Conservation (phyloP, 331 rosid genomes). For the Acacia pycnantha region DNA sequence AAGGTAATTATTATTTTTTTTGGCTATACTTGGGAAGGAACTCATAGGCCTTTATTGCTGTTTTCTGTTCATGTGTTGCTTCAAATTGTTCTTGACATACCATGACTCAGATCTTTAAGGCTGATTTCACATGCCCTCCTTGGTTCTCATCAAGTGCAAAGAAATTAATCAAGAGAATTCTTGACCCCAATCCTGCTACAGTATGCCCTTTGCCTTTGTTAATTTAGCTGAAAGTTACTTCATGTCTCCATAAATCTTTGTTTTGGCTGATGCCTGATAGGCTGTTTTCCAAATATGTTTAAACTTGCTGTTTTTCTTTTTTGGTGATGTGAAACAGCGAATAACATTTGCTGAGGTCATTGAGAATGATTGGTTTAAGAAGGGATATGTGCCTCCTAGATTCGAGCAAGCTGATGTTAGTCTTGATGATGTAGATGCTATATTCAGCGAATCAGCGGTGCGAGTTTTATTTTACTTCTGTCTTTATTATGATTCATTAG, state of each 20-base stretch:
- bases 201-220: constrained; percentile 40
- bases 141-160: constrained; percentile 73
- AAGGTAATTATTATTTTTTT: constrained; percentile 46
- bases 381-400: constrained; percentile 70
- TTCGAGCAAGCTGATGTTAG: constrained; percentile 59
- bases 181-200: constrained; percentile 73
- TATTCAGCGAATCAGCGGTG: constrained; percentile 59
- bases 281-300: neutral
- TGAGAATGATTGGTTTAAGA: constrained; percentile 83
- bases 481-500: neutral
- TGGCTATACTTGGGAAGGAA: neutral
- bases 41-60: neutral
- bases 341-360: constrained; percentile 67
- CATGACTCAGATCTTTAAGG: constrained; percentile 57
- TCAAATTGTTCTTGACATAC: neutral
- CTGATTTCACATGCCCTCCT: constrained; percentile 63
- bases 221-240: neutral
- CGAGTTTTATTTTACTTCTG: constrained; percentile 2
- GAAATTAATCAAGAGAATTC: constrained; percentile 67
- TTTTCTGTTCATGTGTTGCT: neutral
- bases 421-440: constrained; percentile 61
- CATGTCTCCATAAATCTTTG: neutral
- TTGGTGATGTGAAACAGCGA: constrained; percentile 47
- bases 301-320: neutral
- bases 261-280: neutral